Base-by-base conservation (phyloP, 192 early-diverging fungal species). In the Backusella tuberculispora region DNA sequence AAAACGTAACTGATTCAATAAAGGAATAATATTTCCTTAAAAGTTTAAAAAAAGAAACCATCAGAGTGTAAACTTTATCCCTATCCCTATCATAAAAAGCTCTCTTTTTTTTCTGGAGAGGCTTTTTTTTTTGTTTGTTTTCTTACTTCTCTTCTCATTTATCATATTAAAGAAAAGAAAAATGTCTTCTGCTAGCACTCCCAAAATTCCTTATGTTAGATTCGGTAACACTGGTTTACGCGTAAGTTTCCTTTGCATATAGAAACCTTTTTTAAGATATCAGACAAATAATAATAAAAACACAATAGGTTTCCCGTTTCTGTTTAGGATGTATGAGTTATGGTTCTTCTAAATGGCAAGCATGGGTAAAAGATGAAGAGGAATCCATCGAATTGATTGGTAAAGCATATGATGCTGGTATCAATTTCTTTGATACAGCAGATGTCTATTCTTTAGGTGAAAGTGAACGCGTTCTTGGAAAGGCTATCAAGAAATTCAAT, bases 261-360 rank as follows among this genome's bases (percentile, higher is more conserved):
- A 63, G 10, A 29, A 29, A 14, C 15, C 19, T 50, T 15, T 17
- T 15, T 19, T 19, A 19, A 17, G 15, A 19, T 6, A 17, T 50
- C 0, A 50, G 17, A 17, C 13, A 7, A 50, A 17, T 19, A 50
- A 50, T 19, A 50, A 50, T 19, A 46, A 46, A 46, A 46, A 26
- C 15, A 14, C 1, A 63, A 12, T 24, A 65, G 40, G 69, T 87
- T 3, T 78, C 78, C 12, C 78, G 84, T 6, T 15, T 87, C 5
- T 68, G 72, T 21, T 56, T 87, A 15, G 85, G 85, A 2, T 71
- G 53, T 47, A 87, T 87, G 85, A 71, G 73, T 42, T 87, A 60
- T 65, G 80, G 80, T 5, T 41, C 56, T 9, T 19, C 26, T 17
- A 74, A 68, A 46, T 85, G 84, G 84, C 5, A 24, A 17, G 47